A percentile compares a stretch with the other conserved stretches of the same genome.
phyloP scores from a whole-genome alignment of 1,284 basidiomycete genomes.

The Inonotus hispidus region DNA sequence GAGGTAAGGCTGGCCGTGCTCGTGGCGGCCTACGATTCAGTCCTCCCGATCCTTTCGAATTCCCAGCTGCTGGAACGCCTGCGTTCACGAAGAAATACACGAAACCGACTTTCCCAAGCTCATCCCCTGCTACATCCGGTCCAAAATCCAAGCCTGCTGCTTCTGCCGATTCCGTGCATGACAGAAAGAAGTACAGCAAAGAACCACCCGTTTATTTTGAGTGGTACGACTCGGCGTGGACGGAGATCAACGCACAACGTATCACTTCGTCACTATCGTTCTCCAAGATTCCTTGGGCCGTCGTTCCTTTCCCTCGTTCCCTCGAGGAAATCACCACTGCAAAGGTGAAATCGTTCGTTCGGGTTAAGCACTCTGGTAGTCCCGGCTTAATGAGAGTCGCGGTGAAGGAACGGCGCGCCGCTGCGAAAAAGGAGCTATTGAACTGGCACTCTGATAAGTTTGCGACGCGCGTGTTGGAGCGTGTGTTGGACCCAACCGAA shows the following conservation, averaged over 20 bases:
- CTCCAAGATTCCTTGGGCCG: not conserved
- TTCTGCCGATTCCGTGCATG: not conserved
- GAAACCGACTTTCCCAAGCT: not conserved
- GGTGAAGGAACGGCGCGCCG: not conserved
- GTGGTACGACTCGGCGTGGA: not conserved
- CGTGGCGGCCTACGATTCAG: not conserved
- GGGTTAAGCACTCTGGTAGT: not conserved
- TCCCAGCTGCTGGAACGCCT: not conserved
- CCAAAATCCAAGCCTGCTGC: not conserved
- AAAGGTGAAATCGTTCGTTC: not conserved
- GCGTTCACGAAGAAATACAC: not conserved
- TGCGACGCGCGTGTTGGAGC: not conserved
- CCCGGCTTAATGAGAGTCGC: not conserved
- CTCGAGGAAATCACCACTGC: not conserved
- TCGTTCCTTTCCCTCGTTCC: not conserved
- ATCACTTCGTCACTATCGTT: not conserved
- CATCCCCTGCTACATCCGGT: not conserved
- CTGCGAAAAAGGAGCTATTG: not conserved
- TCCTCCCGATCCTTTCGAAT: not conserved
- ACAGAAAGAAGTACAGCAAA: not conserved
- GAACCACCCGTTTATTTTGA: not conserved
- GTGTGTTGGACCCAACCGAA: not conserved
- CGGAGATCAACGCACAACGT: not conserved
- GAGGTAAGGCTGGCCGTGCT: not conserved
- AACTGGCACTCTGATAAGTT: not conserved